phyloP scores from a whole-genome alignment of 2,329 filamentous ascomycete species.

The Fusarium gaditjirri region DNA sequence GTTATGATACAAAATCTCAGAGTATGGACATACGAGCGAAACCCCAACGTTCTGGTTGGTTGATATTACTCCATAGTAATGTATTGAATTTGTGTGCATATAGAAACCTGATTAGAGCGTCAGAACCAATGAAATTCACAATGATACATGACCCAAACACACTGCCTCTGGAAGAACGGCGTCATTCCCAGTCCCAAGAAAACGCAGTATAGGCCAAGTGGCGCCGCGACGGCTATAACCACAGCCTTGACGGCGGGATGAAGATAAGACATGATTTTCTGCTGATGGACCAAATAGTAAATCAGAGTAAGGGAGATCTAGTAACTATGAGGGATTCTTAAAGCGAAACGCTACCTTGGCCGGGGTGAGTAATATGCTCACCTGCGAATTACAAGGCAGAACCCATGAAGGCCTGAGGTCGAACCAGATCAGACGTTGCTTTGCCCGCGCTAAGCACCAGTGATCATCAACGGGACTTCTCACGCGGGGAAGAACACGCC shows the following conservation, averaged over 20 bases:
- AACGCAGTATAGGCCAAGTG: conserved; percentile 72
- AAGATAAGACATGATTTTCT: conserved; percentile 33
- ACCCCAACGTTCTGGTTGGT: conserved; percentile 83
- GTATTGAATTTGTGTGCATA: conserved; percentile 87
- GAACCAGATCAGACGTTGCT: conserved; percentile 37
- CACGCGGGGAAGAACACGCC: conserved; percentile 5
- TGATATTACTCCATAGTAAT: conserved; percentile 75
- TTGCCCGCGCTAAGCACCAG: conserved; percentile 38
- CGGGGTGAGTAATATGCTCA: background rate
- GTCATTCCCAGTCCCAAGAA: conserved; percentile 74
- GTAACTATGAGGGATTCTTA: background rate
- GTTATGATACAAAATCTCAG: background rate
- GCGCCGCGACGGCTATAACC: conserved; percentile 66
- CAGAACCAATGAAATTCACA: background rate
- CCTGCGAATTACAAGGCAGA: conserved; percentile 6
- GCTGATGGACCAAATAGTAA: background rate
- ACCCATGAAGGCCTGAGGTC: conserved; percentile 38
- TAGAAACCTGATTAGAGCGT: conserved; percentile 67
- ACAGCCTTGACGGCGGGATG: conserved; percentile 39
- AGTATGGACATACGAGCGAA: conserved; percentile 74
- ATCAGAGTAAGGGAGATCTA: background rate
- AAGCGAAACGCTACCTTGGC: background rate
- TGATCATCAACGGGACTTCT: conserved; percentile 35
- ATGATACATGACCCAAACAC: conserved; percentile 38
- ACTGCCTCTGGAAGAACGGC: conserved; percentile 84